Conservation (phyloP, 179 eudicot genomes). For the Sideroxylon spinosum region DNA sequence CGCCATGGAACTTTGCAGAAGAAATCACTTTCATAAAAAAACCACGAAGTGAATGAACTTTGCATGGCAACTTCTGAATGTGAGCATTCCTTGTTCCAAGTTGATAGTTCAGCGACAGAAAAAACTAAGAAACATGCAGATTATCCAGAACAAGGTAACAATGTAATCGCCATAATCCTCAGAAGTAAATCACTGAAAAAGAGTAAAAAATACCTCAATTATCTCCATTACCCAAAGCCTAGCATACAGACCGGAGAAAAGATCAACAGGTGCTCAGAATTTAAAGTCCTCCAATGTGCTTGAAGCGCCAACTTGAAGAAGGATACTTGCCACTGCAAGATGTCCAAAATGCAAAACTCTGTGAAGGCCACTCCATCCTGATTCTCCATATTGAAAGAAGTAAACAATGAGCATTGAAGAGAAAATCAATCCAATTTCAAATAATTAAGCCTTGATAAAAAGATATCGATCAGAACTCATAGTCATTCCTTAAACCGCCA, state of each 20-base stretch:
- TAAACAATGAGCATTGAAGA: neutral
- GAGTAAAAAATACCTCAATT: constrained; percentile 48
- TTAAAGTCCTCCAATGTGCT: constrained; percentile 73
- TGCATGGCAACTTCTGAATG: constrained; percentile 91
- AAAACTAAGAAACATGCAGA: too few species aligned
- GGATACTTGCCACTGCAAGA: constrained; percentile 84
- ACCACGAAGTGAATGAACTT: constrained; percentile 84
- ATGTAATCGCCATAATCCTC: neutral
- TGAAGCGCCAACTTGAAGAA: constrained; percentile 83
- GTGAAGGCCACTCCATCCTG: constrained; percentile 99
- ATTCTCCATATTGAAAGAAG: constrained; percentile 82
- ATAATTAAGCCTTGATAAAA: neutral
- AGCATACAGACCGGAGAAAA: constrained; percentile 83
- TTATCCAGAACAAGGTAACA: neutral
- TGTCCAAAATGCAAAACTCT: constrained; percentile 97
- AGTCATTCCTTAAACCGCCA: neutral
- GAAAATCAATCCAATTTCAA: neutral
- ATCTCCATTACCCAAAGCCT: constrained; percentile 49
- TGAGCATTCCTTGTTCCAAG: constrained; percentile 99
- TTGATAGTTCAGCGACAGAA: constrained; percentile 55
- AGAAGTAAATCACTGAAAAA: neutral
- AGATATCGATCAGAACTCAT: neutral
- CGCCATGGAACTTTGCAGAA: constrained; percentile 97
- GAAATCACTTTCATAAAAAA: constrained; percentile 62
- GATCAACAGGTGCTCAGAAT: constrained; percentile 86